A percentile compares a stretch with the other conserved stretches of the same genome.
Conservation (phyloP, 805 yeast genomes). For the Pichia ethanolica region DNA sequence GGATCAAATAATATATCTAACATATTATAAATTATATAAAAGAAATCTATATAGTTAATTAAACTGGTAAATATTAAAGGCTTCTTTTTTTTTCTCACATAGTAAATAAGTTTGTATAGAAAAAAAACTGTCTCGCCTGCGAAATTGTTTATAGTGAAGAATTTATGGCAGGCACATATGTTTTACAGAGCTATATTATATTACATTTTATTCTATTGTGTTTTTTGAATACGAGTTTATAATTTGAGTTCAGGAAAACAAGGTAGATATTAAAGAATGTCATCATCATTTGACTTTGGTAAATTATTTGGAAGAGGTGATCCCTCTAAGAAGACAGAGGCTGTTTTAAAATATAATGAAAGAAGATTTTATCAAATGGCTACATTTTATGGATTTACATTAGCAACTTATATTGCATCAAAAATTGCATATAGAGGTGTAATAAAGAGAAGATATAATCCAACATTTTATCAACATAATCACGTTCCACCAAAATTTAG, state of each 20-base stretch:
- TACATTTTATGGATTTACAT: conserved; percentile 63
- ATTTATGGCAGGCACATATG: no score
- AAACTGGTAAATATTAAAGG: no score
- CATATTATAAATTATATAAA: no score
- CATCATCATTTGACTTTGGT: conserved; percentile 21
- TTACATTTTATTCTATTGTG: no score
- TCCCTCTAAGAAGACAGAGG: conserved; percentile 22
- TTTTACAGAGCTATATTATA: no score
- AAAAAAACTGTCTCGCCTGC: no score
- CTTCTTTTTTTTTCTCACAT: background rate
- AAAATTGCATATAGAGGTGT: conserved; percentile 72
- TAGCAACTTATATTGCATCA: conserved; percentile 62
- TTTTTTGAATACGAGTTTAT: no score
- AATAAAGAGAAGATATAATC: conserved; percentile 61
- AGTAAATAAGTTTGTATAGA: background rate
- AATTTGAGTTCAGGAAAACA: background rate
- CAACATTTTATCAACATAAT: conserved; percentile 74
- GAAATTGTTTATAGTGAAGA: no score
- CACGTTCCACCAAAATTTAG: conserved; percentile 81
- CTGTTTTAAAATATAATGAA: conserved; percentile 42
- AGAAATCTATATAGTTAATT: background rate
- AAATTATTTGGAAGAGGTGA: conserved; percentile 24
- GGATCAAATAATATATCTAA: background rate
- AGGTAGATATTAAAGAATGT: background rate
- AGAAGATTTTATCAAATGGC: conserved; percentile 69